Percentiles rank a stretch among this genome's conserved stretches.
phyloP scores from a whole-genome alignment of 805 yeast genomes.

The Novakomyces olei region DNA sequence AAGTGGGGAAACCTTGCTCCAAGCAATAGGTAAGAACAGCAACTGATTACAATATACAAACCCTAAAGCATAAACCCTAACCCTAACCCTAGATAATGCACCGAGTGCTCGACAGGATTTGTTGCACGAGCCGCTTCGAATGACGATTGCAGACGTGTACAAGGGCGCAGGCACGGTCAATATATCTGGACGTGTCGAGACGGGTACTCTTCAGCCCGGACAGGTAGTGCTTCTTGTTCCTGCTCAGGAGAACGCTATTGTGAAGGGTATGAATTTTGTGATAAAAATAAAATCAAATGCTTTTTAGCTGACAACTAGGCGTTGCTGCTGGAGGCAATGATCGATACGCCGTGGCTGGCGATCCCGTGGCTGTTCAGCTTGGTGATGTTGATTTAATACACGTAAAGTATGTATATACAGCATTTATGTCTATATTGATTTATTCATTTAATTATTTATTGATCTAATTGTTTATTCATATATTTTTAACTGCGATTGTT shows the following conservation, averaged over 20 bases:
- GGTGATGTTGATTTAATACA: conserved; percentile 19
- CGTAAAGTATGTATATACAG: conserved; percentile 12
- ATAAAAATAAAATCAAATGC: too few relatives aligned
- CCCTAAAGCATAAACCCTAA: conserved; percentile 4
- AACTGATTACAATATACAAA: conserved; percentile 11
- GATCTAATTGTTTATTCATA: too few relatives aligned
- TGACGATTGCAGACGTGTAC: conserved; percentile 42
- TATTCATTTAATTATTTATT: too few relatives aligned
- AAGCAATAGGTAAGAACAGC: too few relatives aligned
- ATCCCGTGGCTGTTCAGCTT: conserved; percentile 28
- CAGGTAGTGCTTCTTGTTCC: conserved; percentile 41
- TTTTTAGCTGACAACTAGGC: too few relatives aligned
- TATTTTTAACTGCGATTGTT: too few relatives aligned
- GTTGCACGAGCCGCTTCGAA: conserved; percentile 26
- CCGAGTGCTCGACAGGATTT: too few relatives aligned
- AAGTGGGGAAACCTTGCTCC: too few relatives aligned
- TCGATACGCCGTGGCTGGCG: conserved; percentile 31
- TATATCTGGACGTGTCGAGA: conserved; percentile 40
- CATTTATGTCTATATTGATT: too few relatives aligned
- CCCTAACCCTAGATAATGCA: too few relatives aligned
- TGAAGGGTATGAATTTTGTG: conserved; percentile 12
- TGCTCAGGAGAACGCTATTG: conserved; percentile 15
- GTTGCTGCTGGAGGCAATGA: conserved; percentile 12
- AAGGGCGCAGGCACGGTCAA: conserved; percentile 26
- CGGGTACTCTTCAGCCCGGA: conserved; percentile 51